Evolutionary conservation across 805 yeast genomes (phyloP).

Genomic region (Kuraishia capsulata): DNA sequence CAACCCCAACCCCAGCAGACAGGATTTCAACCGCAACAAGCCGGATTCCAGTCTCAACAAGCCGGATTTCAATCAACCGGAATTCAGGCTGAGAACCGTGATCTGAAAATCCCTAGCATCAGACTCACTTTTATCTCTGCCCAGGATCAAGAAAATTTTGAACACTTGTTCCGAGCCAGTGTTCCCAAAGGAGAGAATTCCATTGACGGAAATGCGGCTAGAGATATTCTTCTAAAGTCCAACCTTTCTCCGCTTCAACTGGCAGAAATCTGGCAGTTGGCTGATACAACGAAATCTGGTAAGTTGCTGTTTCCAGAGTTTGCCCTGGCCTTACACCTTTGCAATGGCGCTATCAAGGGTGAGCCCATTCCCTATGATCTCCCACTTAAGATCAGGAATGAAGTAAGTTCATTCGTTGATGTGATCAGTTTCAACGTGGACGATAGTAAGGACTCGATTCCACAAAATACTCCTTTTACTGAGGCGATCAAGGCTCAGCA

Average conservation of each 20-base stretch:
- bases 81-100: constrained; percentile 34
- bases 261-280: constrained; percentile 82
- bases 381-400: constrained; percentile 68
- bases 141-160: constrained; percentile 80
- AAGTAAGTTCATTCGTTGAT: constrained; percentile 84
- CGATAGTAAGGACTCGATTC: constrained; percentile 12
- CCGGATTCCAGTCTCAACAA: constrained; percentile 25
- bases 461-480: constrained; percentile 6
- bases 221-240: constrained; percentile 71
- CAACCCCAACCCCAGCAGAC: constrained; percentile 24
- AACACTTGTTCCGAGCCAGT: constrained; percentile 71
- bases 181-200: constrained; percentile 65
- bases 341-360: constrained; percentile 70
- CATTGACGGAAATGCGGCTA: constrained; percentile 64
- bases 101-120: constrained; percentile 60
- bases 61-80: constrained; percentile 30
- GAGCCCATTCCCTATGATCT: constrained; percentile 65
- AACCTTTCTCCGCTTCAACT: constrained; percentile 65
- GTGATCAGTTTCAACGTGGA: constrained; percentile 75
- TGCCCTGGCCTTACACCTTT: constrained; percentile 83
- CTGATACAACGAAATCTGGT: constrained; percentile 87
- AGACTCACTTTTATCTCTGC: constrained; percentile 80
- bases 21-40: constrained; percentile 23
- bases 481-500: constrained; percentile 10
- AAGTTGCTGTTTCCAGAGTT: constrained; percentile 86